Conservation (phyloP, 2,329 filamentous ascomycete species). For the Claviceps arundinis region DNA sequence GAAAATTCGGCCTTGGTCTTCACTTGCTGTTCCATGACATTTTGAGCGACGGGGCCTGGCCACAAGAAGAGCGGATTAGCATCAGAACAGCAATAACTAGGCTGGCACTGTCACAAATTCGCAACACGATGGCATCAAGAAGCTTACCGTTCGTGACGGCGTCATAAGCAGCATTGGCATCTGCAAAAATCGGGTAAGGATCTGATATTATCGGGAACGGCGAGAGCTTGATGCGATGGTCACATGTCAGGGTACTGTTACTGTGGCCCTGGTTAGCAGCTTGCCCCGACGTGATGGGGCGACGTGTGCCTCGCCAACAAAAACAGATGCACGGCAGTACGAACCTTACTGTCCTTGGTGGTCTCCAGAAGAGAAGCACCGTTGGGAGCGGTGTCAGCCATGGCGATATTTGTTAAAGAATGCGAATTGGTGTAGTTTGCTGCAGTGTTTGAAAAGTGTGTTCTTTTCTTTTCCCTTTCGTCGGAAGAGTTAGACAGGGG, state of each 20-base stretch:
- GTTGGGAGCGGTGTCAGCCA: constrained; percentile 29
- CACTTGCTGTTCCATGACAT: constrained; percentile 40
- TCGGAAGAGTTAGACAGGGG: constrained; percentile 3
- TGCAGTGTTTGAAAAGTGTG: constrained; percentile 2
- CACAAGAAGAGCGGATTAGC: constrained; percentile 1
- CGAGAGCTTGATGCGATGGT: neutral
- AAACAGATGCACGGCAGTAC: constrained; percentile 13
- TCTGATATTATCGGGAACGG: constrained; percentile 1
- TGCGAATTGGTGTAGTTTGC: constrained; percentile 1
- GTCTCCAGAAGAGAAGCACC: constrained; percentile 31
- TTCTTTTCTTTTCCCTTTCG: constrained; percentile 2
- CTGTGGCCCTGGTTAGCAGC: neutral
- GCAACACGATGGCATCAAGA: neutral
- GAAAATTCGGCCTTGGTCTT: constrained; percentile 44
- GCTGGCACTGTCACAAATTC: neutral
- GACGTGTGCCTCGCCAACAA: neutral
- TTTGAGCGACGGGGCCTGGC: constrained; percentile 45
- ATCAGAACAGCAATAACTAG: constrained; percentile 11
- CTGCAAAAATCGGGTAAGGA: constrained; percentile 15
- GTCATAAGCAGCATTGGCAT: constrained; percentile 35
- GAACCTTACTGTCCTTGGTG: constrained; percentile 41
- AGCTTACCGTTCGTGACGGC: constrained; percentile 29
- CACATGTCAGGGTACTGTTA: constrained; percentile 4
- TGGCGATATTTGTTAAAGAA: constrained; percentile 3
- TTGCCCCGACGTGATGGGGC: neutral